These are phyloP conservation scores for Olyra latifolia DNA, from an alignment of 176 grass and related monocot species.

Conservation along the genomic window DNA sequence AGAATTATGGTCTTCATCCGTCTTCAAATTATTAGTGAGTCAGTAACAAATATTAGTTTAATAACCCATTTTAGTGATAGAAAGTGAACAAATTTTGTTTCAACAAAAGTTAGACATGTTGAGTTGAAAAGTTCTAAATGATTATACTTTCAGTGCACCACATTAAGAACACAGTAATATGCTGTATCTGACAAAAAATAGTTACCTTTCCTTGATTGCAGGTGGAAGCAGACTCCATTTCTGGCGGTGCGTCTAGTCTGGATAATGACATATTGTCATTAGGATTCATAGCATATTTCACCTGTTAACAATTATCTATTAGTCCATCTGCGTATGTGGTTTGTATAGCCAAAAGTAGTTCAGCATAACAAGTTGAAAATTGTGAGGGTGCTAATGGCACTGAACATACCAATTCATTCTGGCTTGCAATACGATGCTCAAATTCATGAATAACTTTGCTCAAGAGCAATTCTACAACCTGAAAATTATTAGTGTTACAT, in stretches of 20 bases:
- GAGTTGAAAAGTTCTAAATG: neutral
- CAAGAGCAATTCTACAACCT: conserved; percentile 84
- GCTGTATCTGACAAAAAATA: conserved; percentile 9
- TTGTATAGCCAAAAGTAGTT: conserved; percentile 5
- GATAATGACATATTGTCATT: conserved; percentile 47
- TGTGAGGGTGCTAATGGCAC: neutral
- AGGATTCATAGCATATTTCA: conserved; percentile 39
- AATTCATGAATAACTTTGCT: conserved; percentile 81
- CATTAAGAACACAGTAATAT: conserved; percentile 21
- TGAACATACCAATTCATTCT: conserved; percentile 64
- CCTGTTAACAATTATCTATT: conserved; percentile 48
- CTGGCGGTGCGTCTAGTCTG: conserved; percentile 32
- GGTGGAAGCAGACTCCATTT: conserved; percentile 35
- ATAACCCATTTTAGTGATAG: neutral
- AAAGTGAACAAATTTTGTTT: conserved; percentile 26
- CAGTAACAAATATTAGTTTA: conserved; percentile 28
- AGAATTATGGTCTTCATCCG: conserved; percentile 17
- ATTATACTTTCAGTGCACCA: neutral
- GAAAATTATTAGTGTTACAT: conserved; percentile 25
- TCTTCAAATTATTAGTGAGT: neutral
- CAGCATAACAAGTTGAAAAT: conserved; percentile 18
- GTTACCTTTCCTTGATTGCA: conserved; percentile 45
- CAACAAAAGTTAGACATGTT: conserved; percentile 3
- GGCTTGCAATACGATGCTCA: conserved; percentile 51
- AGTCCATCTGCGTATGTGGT: conserved; percentile 3